Evolutionary conservation across 202 grass and related monocot species (phyloP).

Genomic region (Brachypodium distachyon): DNA sequence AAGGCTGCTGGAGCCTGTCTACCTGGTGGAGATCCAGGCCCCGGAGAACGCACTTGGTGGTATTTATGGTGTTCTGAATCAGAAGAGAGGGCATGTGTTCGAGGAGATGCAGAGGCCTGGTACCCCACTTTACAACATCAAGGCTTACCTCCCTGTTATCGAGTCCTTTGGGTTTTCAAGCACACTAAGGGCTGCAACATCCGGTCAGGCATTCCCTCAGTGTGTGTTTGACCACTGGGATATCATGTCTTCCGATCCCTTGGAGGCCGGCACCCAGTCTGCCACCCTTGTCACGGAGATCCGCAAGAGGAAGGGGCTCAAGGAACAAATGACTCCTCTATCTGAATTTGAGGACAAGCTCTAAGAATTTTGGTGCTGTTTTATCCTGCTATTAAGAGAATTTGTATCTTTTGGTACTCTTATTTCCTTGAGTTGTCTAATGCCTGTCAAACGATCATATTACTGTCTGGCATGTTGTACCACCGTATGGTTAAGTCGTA

Average conservation of each 20-base stretch:
- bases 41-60: slow-evolving; percentile 47
- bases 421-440: neutral
- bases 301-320: slow-evolving; percentile 64
- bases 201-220: slow-evolving; percentile 58
- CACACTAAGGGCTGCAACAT: slow-evolving; percentile 43
- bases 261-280: slow-evolving; percentile 35
- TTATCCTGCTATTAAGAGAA: neutral
- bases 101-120: slow-evolving; percentile 62
- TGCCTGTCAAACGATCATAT: neutral
- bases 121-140: slow-evolving; percentile 56
- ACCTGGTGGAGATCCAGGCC: slow-evolving; percentile 67
- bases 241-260: slow-evolving; percentile 55
- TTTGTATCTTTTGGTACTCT: neutral
- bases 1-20: slow-evolving; percentile 56
- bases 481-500: too few species aligned
- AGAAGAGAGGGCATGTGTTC: slow-evolving; percentile 48
- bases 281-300: slow-evolving; percentile 33
- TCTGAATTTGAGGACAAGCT: slow-evolving; percentile 55
- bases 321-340: slow-evolving; percentile 64
- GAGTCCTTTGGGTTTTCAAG: slow-evolving; percentile 51
- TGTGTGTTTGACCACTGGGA: slow-evolving; percentile 72
- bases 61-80: slow-evolving; percentile 57
- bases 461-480: too few species aligned
- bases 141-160: slow-evolving; percentile 46
- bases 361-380: slow-evolving; percentile 19